These are phyloP conservation scores for Starmera amethionina DNA, from an alignment of 805 yeast genomes.

Conservation along the genomic window DNA sequence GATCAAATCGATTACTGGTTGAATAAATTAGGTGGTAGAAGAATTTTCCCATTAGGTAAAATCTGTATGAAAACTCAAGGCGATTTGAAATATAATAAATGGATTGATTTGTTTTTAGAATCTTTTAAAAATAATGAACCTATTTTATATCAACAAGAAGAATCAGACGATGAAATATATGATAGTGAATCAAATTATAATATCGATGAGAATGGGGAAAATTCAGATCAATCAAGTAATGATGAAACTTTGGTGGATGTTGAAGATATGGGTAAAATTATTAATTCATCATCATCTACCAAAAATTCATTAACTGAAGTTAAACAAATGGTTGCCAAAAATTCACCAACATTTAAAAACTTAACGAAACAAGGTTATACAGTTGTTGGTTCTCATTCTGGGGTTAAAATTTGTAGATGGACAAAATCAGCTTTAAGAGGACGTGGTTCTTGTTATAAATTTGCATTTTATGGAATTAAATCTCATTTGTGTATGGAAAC, in stretches of 20 bases:
- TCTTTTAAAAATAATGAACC: conserved; percentile 68
- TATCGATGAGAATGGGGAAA: conserved; percentile 12
- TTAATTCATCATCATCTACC: conserved; percentile 7
- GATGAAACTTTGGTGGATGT: conserved; percentile 57
- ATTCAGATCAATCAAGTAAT: conserved; percentile 15
- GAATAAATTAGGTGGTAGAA: conserved; percentile 76
- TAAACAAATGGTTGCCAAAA: conserved; percentile 83
- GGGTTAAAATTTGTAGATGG: conserved; percentile 94
- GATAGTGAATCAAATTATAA: conserved; percentile 27
- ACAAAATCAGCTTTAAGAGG: conserved; percentile 91
- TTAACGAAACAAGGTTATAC: conserved; percentile 91
- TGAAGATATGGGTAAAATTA: conserved; percentile 70
- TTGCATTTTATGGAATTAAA: conserved; percentile 82
- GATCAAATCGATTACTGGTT: conserved; percentile 61
- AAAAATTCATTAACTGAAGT: conserved; percentile 13
- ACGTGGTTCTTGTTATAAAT: conserved; percentile 89
- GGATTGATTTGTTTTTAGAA: conserved; percentile 52
- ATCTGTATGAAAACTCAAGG: conserved; percentile 72
- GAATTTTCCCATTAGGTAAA: conserved; percentile 76
- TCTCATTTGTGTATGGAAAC: conserved; percentile 95
- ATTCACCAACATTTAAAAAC: conserved; percentile 81
- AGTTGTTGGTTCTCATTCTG: conserved; percentile 88
- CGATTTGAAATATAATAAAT: conserved; percentile 48
- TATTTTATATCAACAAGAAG: conserved; percentile 46
- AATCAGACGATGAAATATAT: conserved; percentile 37